Percentiles rank a stretch among this genome's conserved stretches.
These are phyloP conservation scores for Eucalyptus shirleyi DNA, from an alignment of 345 rosid species.

Conservation along the genomic window DNA sequence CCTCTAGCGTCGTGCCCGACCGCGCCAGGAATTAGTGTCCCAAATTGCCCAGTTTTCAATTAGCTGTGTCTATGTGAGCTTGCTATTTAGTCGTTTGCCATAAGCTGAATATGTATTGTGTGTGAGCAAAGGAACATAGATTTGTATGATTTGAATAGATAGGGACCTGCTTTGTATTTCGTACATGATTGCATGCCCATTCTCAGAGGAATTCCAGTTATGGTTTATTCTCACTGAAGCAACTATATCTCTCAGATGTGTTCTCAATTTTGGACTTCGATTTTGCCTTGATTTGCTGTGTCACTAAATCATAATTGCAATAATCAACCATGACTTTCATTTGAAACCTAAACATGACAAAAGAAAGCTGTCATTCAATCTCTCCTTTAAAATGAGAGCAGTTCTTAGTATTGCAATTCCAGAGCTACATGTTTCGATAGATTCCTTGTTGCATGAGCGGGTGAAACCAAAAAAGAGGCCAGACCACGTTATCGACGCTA, in stretches of 20 bases:
- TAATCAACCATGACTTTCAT: neutral
- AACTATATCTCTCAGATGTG: neutral
- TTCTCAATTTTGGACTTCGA: neutral
- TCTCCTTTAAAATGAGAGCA: neutral
- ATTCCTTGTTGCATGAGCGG: neutral
- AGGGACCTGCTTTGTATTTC: neutral
- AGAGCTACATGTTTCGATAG: neutral
- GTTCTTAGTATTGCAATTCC: neutral
- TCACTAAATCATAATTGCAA: neutral
- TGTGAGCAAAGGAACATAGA: neutral
- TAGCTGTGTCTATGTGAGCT: neutral
- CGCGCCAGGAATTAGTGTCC: constrained; percentile 48
- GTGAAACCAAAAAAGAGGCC: neutral
- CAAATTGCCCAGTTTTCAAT: constrained; percentile 51
- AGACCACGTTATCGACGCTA: neutral
- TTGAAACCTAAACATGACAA: neutral
- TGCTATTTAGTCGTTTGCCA: neutral
- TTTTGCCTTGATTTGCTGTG: neutral
- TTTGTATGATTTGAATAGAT: neutral
- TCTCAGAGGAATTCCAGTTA: neutral
- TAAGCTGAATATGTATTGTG: neutral
- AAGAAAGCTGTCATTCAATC: neutral
- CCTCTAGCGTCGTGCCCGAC: constrained; percentile 83
- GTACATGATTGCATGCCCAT: neutral
- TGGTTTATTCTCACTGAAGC: neutral